Conservation (phyloP, 371 early-diverging fungal species). For the Aphelidium insulamus region DNA sequence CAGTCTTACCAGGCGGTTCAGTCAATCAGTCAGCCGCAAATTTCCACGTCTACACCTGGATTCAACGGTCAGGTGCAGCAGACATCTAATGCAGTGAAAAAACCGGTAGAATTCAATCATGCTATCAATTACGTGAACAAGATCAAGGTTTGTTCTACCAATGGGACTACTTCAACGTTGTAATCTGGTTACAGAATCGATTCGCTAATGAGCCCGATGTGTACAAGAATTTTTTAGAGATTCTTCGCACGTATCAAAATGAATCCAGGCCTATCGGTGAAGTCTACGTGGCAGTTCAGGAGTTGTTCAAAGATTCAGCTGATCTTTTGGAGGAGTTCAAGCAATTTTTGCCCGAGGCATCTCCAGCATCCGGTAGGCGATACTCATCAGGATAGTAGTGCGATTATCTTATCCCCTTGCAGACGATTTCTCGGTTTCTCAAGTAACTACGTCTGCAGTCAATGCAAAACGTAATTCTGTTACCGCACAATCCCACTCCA, state of each 20-base stretch:
- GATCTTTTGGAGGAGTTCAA: conserved; percentile 88
- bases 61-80: too few relatives aligned
- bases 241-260: conserved; percentile 78
- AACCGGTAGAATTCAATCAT: conserved; percentile 72
- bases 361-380: too few relatives aligned
- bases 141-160: conserved; percentile 38
- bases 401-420: too few relatives aligned
- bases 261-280: conserved; percentile 75
- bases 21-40: background rate
- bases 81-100: too few relatives aligned
- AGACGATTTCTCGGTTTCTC: too few relatives aligned
- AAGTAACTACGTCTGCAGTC: too few relatives aligned
- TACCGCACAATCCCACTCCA: too few relatives aligned
- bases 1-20: background rate
- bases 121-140: conserved; percentile 89
- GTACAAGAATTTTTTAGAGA: conserved; percentile 82
- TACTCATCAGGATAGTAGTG: too few relatives aligned
- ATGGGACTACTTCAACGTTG: background rate
- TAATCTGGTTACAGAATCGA: conserved; percentile 21
- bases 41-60: background rate
- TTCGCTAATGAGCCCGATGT: conserved; percentile 67
- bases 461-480: too few relatives aligned
- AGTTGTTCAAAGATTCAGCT: conserved; percentile 53
- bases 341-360: conserved; percentile 74
- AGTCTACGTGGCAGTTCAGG: conserved; percentile 71